Percentiles rank a stretch among this genome's conserved stretches.
These are phyloP conservation scores for Macrocystidia cucumis DNA, from an alignment of 1,284 basidiomycete genomes.

Conservation along the genomic window DNA sequence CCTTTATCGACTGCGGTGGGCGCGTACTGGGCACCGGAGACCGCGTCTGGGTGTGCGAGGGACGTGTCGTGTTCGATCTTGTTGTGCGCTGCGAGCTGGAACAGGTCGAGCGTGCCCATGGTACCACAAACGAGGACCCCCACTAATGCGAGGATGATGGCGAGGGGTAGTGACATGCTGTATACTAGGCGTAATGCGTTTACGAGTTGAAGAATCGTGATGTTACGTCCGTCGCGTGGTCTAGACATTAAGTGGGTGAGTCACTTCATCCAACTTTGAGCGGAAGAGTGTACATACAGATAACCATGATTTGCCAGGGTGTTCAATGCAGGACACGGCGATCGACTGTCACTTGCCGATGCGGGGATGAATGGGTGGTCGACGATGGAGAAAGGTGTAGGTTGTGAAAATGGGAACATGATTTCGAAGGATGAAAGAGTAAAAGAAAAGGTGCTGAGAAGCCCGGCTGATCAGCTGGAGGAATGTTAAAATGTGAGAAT, in stretches of 20 bases:
- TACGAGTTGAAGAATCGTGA: constrained; percentile 19
- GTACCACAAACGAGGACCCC: constrained; percentile 10
- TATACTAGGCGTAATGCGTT: constrained; percentile 26
- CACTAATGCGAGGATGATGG: constrained; percentile 14
- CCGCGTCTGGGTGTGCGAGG: constrained; percentile 26
- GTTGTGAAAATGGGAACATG: too few relatives aligned
- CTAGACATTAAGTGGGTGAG: constrained; percentile 12
- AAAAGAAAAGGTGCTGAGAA: too few relatives aligned
- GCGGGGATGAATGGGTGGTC: too few relatives aligned
- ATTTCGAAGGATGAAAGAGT: too few relatives aligned
- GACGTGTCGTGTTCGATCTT: constrained; percentile 36
- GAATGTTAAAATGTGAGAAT: too few relatives aligned
- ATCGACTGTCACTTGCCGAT: constrained; percentile 23
- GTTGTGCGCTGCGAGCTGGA: constrained; percentile 26
- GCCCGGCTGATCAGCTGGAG: too few relatives aligned
- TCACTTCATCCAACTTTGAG: background rate
- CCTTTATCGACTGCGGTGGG: constrained; percentile 12
- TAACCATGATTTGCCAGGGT: constrained; percentile 17
- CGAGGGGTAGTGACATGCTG: constrained; percentile 23
- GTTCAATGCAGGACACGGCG: constrained; percentile 44
- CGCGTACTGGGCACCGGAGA: constrained; percentile 18
- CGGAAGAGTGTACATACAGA: constrained; percentile 20
- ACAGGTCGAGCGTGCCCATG: constrained; percentile 22
- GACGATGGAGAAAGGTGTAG: too few relatives aligned
- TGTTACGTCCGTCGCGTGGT: constrained; percentile 24